phyloP scores from a whole-genome alignment of 306 rosid species.

The Fagus sylvatica region DNA sequence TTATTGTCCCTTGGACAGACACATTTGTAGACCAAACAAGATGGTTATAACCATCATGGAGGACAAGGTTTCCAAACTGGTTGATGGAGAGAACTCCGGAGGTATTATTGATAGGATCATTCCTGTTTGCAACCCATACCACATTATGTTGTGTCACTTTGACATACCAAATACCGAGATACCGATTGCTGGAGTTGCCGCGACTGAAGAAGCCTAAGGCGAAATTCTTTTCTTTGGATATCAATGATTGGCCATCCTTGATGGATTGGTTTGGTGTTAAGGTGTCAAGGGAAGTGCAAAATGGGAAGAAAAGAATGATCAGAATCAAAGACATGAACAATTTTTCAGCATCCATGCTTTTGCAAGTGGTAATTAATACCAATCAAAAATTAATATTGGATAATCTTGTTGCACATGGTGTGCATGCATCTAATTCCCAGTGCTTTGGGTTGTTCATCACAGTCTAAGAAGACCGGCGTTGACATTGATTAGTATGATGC shows the following conservation, averaged over 20 bases:
- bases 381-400: too few relatives aligned
- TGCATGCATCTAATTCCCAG: too few relatives aligned
- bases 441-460: too few relatives aligned
- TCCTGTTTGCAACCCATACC: conserved; percentile 10
- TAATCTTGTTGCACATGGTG: too few relatives aligned
- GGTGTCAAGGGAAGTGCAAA: background rate
- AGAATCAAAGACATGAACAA: background rate
- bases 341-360: too few relatives aligned
- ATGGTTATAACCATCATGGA: too few relatives aligned
- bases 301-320: background rate
- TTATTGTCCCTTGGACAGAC: too few relatives aligned
- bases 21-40: conserved; percentile 15
- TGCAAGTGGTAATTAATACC: too few relatives aligned
- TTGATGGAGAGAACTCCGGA: conserved; percentile 13
- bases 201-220: background rate
- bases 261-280: background rate
- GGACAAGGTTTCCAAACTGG: too few relatives aligned
- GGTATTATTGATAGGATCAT: conserved; percentile 4
- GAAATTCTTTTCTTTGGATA: background rate
- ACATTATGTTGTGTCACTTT: too few relatives aligned
- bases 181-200: background rate
- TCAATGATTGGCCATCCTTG: background rate
- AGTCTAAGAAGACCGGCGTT: too few relatives aligned
- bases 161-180: background rate
- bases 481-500: too few relatives aligned